Evolutionary conservation across 2,329 filamentous ascomycete species (phyloP).

Genomic region (Mycosphaerella arachidis): DNA sequence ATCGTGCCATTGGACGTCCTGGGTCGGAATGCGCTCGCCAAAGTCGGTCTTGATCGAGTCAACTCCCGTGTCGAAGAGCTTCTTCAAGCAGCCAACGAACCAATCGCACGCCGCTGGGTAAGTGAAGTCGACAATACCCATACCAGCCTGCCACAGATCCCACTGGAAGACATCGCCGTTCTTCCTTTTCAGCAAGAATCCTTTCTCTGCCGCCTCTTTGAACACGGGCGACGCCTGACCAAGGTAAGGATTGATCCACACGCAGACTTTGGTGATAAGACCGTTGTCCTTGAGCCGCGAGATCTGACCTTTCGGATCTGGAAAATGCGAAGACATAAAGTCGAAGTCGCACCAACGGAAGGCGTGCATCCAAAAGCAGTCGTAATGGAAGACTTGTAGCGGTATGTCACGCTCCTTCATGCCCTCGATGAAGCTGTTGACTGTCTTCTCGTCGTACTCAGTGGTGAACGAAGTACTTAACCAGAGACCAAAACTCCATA

Average conservation of each 20-base stretch:
- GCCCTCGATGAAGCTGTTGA: conserved; percentile 63
- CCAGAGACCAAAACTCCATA: conserved; percentile 74
- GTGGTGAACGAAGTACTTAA: conserved; percentile 73
- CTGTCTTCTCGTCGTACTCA: conserved; percentile 65
- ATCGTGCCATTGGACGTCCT: conserved; percentile 63
- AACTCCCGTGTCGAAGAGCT: conserved; percentile 64
- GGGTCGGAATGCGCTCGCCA: conserved; percentile 65
- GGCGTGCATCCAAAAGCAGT: conserved; percentile 73
- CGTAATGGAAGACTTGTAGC: conserved; percentile 70
- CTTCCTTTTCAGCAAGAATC: conserved; percentile 64
- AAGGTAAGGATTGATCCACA: conserved; percentile 74
- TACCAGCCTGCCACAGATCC: conserved; percentile 73
- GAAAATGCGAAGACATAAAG: conserved; percentile 65
- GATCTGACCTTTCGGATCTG: conserved; percentile 62
- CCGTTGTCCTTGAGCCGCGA: conserved; percentile 59
- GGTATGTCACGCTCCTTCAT: conserved; percentile 63
- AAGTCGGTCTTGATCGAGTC: conserved; percentile 74
- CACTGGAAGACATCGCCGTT: conserved; percentile 69
- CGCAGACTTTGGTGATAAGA: conserved; percentile 59
- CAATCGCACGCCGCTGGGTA: conserved; percentile 64
- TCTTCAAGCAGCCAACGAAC: conserved; percentile 59
- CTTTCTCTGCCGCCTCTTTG: conserved; percentile 58
- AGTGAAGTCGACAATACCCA: conserved; percentile 70
- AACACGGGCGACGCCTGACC: conserved; percentile 66
- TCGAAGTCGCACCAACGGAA: conserved; percentile 71